A percentile compares a stretch with the other conserved stretches of the same genome.
Conservation (phyloP, 2,329 filamentous ascomycete genomes). For the Neoscytalidium dimidiatum region DNA sequence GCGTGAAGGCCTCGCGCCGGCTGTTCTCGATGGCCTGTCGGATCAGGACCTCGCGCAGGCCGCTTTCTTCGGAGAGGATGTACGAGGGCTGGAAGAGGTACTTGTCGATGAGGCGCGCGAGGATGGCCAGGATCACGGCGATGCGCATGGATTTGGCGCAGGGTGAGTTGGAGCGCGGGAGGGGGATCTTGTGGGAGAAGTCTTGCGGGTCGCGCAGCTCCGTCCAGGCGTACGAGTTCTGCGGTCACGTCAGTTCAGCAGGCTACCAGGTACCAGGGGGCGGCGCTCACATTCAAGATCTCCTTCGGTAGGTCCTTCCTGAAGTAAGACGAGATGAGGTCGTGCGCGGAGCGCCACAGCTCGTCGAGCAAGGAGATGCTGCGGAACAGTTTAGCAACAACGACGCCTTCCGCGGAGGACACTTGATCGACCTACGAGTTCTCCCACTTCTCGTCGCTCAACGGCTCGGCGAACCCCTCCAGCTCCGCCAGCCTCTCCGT, state of each 20-base stretch:
- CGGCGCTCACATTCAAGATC: neutral
- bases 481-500: slow-evolving; percentile 7
- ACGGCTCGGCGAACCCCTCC: neutral
- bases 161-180: slow-evolving; percentile 33
- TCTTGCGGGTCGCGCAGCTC: slow-evolving; percentile 19
- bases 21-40: slow-evolving; percentile 7
- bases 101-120: slow-evolving; percentile 30
- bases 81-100: slow-evolving; percentile 39
- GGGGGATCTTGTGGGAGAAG: slow-evolving; percentile 26
- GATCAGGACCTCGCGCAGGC: slow-evolving; percentile 18
- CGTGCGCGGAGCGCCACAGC: slow-evolving; percentile 1
- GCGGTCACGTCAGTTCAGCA: neutral
- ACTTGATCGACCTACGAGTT: neutral
- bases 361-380: neutral
- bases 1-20: slow-evolving; percentile 1
- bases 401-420: no score
- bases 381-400: neutral
- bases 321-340: slow-evolving; percentile 10
- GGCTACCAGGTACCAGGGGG: neutral
- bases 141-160: slow-evolving; percentile 38
- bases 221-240: slow-evolving; percentile 3
- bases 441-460: slow-evolving; percentile 11
- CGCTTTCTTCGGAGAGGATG: slow-evolving; percentile 25
- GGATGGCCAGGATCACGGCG: slow-evolving; percentile 30
- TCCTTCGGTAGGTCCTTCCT: slow-evolving; percentile 7